A percentile compares a stretch with the other conserved stretches of the same genome.
These are phyloP conservation scores for Lachnellula arida DNA, from an alignment of 2,329 filamentous ascomycete species.

Conservation along the genomic window DNA sequence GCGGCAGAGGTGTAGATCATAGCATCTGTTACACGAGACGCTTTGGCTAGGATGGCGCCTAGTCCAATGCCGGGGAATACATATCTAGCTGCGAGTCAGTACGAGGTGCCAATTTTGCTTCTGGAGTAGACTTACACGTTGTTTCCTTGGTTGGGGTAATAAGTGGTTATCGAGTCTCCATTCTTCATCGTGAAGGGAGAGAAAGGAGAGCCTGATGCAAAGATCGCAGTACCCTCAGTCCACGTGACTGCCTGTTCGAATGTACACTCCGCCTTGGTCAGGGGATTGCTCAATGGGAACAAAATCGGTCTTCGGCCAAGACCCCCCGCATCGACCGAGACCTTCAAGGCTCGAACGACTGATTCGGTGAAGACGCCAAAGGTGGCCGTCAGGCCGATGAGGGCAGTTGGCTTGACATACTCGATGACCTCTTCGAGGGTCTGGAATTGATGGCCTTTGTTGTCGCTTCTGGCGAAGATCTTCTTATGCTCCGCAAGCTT, in stretches of 20 bases:
- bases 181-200: constrained; percentile 63
- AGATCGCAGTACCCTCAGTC: constrained; percentile 88
- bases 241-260: constrained; percentile 89
- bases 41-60: constrained; percentile 86
- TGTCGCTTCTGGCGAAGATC: constrained; percentile 62
- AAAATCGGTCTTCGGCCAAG: constrained; percentile 79
- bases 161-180: constrained; percentile 55
- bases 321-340: constrained; percentile 57
- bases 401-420: constrained; percentile 88
- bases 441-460: constrained; percentile 65
- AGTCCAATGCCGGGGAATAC: constrained; percentile 96
- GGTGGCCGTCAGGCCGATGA: constrained; percentile 91
- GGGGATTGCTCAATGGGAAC: constrained; percentile 94
- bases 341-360: constrained; percentile 68
- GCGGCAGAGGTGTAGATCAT: constrained; percentile 97
- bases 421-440: constrained; percentile 87
- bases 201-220: constrained; percentile 94
- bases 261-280: constrained; percentile 95
- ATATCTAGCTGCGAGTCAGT: constrained; percentile 61
- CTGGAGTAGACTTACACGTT: constrained; percentile 91
- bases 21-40: constrained; percentile 78
- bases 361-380: constrained; percentile 91
- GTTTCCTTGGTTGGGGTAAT: constrained; percentile 81
- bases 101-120: not conserved
- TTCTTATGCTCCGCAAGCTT: constrained; percentile 87